Evolutionary conservation across 495 filamentous ascomycete species (phyloP), one percentile per base, ranked within the genome.

Genomic region (Aspergillus steynii): DNA sequence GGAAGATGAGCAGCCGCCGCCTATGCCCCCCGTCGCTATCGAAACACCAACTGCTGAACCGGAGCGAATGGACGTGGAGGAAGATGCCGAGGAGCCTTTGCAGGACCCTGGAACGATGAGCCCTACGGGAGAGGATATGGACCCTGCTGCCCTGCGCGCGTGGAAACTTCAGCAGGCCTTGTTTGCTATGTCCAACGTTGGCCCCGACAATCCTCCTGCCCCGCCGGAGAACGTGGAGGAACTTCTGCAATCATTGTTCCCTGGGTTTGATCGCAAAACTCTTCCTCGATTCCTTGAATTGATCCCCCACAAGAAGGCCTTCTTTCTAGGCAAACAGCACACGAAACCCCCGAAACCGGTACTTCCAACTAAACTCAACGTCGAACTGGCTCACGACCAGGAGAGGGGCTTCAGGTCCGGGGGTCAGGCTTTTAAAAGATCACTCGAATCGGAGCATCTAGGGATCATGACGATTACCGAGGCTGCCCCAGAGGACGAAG

Each of bases 351-450:
- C 96, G 25, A 97, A 90, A 68, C 82, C 89, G 1, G 79, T 97
- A 20, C 79, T 92, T 14, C 91, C 92, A 0, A 92, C 89, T 12
- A 99, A 98, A 72, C 80, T 96, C 52, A 90, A 86, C 59, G 75
- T 98, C 5, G 95, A 98, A 59, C 74, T 97, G 10, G 86, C 87
- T 4, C 80, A 81, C 51, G 95, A 98, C 66, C 88, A 95, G 65
- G 88, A 93, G 63, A 88, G 89, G 61, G 74, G 81, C 9, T 99
- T 99, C 71, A 86, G 82, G 46, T 83, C 93, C 1, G 80, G 83
- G 4, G 85, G 83, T 1, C 78, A 84, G 26, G 73, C 79, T 0
- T 73, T 74, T 56, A 87, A 90, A 68, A 77, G 79, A 46, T 71
- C 77, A 14, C 71, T 77, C 34, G 86, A 90, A 32, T 77, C 82